Evolutionary conservation across 2,329 filamentous ascomycete species (phyloP).

Genomic region (Trichoderma guizhouense): DNA sequence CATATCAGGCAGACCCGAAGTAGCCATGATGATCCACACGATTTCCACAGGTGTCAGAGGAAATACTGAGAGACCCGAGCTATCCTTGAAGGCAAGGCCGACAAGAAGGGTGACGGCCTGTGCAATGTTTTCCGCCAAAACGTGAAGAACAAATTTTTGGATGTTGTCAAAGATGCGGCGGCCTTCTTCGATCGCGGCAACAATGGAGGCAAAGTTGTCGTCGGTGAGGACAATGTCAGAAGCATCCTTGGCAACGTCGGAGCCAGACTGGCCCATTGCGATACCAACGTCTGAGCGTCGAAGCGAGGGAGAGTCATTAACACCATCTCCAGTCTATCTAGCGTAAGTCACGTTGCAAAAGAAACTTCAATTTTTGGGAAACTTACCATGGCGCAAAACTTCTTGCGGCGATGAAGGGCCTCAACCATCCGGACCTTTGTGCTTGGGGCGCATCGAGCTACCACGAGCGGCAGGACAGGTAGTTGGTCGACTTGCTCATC

Average conservation of each 20-base stretch:
- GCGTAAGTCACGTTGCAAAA: neutral
- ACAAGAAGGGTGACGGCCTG: conserved; percentile 47
- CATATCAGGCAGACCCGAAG: neutral
- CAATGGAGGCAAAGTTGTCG: conserved; percentile 69
- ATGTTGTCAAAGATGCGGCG: conserved; percentile 71
- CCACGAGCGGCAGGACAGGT: neutral
- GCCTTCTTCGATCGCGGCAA: conserved; percentile 69
- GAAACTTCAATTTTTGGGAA: neutral
- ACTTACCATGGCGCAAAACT: neutral
- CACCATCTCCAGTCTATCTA: neutral
- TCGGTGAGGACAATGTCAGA: conserved; percentile 67
- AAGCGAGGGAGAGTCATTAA: neutral
- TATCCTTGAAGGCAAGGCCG: neutral
- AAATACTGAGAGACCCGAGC: neutral
- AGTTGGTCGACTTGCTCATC: neutral
- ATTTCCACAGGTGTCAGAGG: neutral
- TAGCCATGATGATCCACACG: neutral
- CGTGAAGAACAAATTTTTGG: conserved; percentile 67
- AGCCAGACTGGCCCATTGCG: conserved; percentile 58
- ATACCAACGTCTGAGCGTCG: neutral
- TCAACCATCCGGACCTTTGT: neutral
- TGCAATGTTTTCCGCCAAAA: conserved; percentile 66
- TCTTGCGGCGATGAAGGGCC: neutral
- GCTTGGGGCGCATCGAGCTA: neutral
- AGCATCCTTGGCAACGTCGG: conserved; percentile 68